Percentiles rank a stretch among this genome's conserved stretches.
These are phyloP conservation scores for Pseudoturritis turrita DNA, from an alignment of 345 rosid genomes.

Conservation along the genomic window DNA sequence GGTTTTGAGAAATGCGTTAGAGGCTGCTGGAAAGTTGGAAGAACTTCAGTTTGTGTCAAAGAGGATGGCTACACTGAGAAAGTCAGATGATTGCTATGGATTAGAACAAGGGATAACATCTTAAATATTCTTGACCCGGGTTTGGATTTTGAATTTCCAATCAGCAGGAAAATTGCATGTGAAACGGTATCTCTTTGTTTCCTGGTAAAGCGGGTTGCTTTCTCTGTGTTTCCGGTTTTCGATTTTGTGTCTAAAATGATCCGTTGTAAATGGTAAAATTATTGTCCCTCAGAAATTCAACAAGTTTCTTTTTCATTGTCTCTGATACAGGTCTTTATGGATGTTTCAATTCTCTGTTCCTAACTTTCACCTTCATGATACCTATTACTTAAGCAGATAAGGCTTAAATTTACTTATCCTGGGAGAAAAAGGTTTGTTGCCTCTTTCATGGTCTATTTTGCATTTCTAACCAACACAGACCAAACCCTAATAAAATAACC, in stretches of 20 bases:
- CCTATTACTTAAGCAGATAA: neutral
- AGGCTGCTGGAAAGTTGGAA: constrained; percentile 42
- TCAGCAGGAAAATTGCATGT: neutral
- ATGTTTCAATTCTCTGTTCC: constrained; percentile 10
- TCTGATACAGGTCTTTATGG: constrained; percentile 15
- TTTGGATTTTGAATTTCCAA: neutral
- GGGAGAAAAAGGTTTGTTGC: constrained; percentile 23
- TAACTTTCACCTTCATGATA: constrained; percentile 28
- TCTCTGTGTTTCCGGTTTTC: neutral
- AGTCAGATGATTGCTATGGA: constrained; percentile 14
- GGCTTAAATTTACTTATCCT: neutral
- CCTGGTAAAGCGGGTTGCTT: neutral
- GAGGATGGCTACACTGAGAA: constrained; percentile 43
- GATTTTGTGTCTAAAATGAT: neutral
- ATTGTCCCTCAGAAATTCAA: neutral
- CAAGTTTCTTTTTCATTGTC: neutral
- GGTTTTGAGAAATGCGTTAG: constrained; percentile 48
- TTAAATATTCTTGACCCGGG: neutral
- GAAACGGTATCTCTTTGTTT: neutral
- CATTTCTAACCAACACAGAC: constrained; percentile 40
- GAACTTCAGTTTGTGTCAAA: constrained; percentile 60
- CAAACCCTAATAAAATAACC: constrained; percentile 31
- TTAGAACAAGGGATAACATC: neutral
- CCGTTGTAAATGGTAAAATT: neutral
- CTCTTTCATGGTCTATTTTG: constrained; percentile 13